A percentile compares a stretch with the other conserved stretches of the same genome.
phyloP scores from a whole-genome alignment of 306 rosid species.

The Amphicarpaea edgeworthii region DNA sequence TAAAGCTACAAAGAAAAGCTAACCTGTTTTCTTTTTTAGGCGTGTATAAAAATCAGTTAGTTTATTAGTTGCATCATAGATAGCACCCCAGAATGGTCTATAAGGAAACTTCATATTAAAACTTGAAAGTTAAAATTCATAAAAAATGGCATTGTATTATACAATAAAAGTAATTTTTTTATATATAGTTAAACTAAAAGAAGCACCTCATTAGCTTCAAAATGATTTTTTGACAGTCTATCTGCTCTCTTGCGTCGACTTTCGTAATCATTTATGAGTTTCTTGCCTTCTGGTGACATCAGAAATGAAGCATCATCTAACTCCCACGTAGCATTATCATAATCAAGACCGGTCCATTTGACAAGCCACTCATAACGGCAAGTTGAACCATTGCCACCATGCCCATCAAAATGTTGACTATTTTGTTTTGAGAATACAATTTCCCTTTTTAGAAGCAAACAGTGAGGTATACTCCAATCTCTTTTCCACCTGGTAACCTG shows the following conservation, averaged over 20 bases:
- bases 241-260: constrained; percentile 39
- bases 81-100: too few relatives aligned
- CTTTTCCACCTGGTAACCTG: constrained; percentile 50
- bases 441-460: constrained; percentile 51
- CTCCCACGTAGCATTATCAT: constrained; percentile 59
- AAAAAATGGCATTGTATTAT: background rate
- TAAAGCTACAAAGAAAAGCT: too few relatives aligned
- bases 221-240: constrained; percentile 34
- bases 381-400: constrained; percentile 27
- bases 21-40: background rate
- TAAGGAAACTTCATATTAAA: background rate
- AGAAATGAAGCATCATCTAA: constrained; percentile 49
- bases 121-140: background rate
- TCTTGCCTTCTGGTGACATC: constrained; percentile 41
- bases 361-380: constrained; percentile 57
- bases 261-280: constrained; percentile 48
- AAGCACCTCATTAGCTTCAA: constrained; percentile 48
- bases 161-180: background rate
- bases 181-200: constrained; percentile 10
- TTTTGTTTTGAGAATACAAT: background rate
- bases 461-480: constrained; percentile 58
- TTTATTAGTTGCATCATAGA: background rate
- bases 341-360: constrained; percentile 61
- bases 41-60: background rate
- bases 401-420: constrained; percentile 1